These are phyloP conservation scores for Cyberlindnera japonica DNA, from an alignment of 805 yeast genomes.

Conservation along the genomic window DNA sequence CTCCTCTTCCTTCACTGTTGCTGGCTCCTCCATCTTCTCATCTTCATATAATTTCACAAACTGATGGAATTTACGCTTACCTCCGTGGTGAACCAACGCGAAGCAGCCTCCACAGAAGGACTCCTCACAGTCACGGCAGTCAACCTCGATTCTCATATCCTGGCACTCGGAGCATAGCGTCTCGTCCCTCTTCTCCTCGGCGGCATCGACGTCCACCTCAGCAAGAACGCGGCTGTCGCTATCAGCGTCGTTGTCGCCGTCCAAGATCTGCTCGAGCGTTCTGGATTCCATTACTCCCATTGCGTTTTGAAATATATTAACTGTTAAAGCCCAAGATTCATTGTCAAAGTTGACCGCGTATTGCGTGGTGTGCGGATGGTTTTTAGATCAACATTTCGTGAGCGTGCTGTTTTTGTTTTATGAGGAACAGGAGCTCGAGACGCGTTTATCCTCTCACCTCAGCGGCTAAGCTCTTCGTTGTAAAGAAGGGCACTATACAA, in stretches of 20 bases:
- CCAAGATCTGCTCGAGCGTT: conserved; percentile 36
- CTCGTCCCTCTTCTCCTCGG: conserved; percentile 33
- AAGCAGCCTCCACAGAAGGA: conserved; percentile 68
- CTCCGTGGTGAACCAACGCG: conserved; percentile 65
- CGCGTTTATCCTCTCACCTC: not conserved
- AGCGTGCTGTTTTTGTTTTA: too few species aligned
- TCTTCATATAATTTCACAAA: conserved; percentile 28
- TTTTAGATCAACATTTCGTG: not conserved
- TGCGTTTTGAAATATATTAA: too few species aligned
- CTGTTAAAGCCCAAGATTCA: too few species aligned
- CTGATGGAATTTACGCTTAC: conserved; percentile 49
- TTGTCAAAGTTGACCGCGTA: too few species aligned
- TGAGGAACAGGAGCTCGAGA: too few species aligned
- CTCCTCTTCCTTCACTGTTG: conserved; percentile 16
- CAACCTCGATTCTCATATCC: conserved; percentile 66
- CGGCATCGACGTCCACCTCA: conserved; percentile 19
- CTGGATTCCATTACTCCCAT: conserved; percentile 17
- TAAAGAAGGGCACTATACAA: conserved; percentile 20
- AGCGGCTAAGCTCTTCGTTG: not conserved
- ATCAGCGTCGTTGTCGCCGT: conserved; percentile 34
- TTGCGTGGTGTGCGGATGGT: not conserved
- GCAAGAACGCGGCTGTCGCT: conserved; percentile 13
- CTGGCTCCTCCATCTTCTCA: conserved; percentile 15
- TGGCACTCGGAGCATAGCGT: conserved; percentile 64
- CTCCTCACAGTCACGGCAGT: conserved; percentile 62